Evolutionary conservation across 108 stramenopile species (phyloP).

Genomic region (Cyclostephanos tholiformis): DNA sequence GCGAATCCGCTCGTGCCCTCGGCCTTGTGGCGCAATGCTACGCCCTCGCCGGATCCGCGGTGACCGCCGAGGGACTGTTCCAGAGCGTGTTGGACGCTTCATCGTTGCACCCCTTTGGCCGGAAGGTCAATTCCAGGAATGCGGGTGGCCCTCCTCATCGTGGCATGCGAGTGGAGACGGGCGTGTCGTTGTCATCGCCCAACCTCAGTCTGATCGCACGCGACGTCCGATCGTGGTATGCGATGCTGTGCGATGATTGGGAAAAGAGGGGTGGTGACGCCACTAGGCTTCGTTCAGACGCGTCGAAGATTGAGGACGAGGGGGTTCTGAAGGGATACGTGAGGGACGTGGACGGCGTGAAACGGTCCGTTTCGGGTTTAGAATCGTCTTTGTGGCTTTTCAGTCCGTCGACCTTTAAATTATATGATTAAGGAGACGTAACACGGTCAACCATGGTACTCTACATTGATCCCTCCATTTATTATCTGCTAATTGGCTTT

Average conservation of each 20-base stretch:
- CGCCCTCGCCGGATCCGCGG: constrained; percentile 68
- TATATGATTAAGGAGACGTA: background rate
- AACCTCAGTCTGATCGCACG: constrained; percentile 50
- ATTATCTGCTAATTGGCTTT: too few species aligned
- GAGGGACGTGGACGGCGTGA: constrained; percentile 1
- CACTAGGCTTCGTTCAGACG: constrained; percentile 48
- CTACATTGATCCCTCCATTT: too few species aligned
- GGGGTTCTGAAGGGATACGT: constrained; percentile 47
- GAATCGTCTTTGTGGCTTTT: constrained; percentile 44
- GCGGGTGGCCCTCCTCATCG: background rate
- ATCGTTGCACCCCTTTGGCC: constrained; percentile 42
- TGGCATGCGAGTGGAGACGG: constrained; percentile 16
- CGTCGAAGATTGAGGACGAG: constrained; percentile 53
- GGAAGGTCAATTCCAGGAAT: constrained; percentile 18
- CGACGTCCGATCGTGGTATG: constrained; percentile 60
- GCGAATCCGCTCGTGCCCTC: constrained; percentile 59
- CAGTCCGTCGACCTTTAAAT: constrained; percentile 34
- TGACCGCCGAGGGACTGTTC: constrained; percentile 85
- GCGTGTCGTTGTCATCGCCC: constrained; percentile 49
- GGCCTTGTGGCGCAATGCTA: constrained; percentile 72
- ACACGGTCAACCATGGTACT: too few species aligned
- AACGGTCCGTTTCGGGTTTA: constrained; percentile 24
- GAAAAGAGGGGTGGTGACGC: constrained; percentile 78
- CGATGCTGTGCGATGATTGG: constrained; percentile 71
- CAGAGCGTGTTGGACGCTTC: constrained; percentile 70